Evolutionary conservation across 2,329 filamentous ascomycete genomes (phyloP).

Genomic region (Chrysoporthe deuterocubensis): DNA sequence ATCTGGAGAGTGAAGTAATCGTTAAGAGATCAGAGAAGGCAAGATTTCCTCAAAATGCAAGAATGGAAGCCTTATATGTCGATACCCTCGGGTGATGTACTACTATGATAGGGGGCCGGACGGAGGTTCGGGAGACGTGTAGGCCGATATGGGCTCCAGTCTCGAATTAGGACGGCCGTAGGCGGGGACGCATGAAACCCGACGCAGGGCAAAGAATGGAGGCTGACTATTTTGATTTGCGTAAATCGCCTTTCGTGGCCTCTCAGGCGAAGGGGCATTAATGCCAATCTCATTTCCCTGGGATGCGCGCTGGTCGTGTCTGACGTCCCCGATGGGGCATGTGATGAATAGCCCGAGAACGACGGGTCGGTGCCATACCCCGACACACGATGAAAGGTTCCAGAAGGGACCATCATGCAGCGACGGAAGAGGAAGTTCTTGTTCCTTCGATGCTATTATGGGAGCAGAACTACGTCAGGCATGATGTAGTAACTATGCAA

Average conservation of each 20-base stretch:
- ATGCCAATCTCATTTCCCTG: constrained; percentile 1
- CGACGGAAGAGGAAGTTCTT: constrained; percentile 13
- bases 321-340: constrained; percentile 12
- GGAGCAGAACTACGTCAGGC: background rate
- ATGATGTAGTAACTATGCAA: background rate
- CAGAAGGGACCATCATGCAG: background rate
- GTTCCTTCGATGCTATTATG: background rate
- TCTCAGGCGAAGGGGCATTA: background rate
- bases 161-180: background rate
- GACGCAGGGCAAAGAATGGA: constrained; percentile 9
- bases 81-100: background rate
- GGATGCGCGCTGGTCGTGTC: background rate
- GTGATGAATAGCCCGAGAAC: background rate
- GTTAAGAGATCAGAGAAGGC: too few species aligned
- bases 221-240: background rate
- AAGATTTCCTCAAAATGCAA: background rate
- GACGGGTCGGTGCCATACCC: constrained; percentile 6
- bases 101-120: background rate
- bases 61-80: constrained; percentile 8
- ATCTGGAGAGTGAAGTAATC: background rate
- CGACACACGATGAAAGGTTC: background rate
- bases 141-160: constrained; percentile 13
- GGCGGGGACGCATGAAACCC: constrained; percentile 19
- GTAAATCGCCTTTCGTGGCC: background rate
- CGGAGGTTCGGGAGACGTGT: constrained; percentile 22